A percentile compares a stretch with the other conserved stretches of the same genome.
These are phyloP conservation scores for Atalantia buxifolia DNA, from an alignment of 345 rosid genomes.

Conservation along the genomic window DNA sequence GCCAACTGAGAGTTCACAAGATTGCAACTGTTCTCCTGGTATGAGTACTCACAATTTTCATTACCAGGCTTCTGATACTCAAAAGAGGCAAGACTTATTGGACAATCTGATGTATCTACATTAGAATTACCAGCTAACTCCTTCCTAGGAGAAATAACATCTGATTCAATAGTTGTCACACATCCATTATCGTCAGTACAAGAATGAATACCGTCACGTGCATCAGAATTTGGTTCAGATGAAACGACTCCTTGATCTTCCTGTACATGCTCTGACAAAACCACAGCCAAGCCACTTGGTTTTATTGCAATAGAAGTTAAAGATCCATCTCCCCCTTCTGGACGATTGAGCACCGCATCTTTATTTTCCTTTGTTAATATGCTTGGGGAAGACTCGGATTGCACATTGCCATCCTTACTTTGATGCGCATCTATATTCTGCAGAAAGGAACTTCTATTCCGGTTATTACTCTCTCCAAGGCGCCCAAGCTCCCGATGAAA, in stretches of 20 bases:
- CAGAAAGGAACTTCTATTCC: constrained; percentile 28
- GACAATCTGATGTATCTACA: constrained; percentile 38
- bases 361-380: constrained; percentile 29
- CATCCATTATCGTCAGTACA: constrained; percentile 34
- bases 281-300: constrained; percentile 23
- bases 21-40: constrained; percentile 27
- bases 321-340: constrained; percentile 31
- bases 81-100: constrained; percentile 21
- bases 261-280: constrained; percentile 24
- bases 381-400: constrained; percentile 30
- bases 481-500: constrained; percentile 37
- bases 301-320: constrained; percentile 23
- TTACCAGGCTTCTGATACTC: constrained; percentile 31
- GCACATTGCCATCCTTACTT: constrained; percentile 27
- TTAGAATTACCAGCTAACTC: constrained; percentile 33
- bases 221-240: constrained; percentile 31
- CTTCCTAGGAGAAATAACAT: constrained; percentile 33
- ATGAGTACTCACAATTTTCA: constrained; percentile 39
- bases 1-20: constrained; percentile 30
- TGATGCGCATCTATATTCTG: constrained; percentile 23
- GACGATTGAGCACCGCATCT: constrained; percentile 23
- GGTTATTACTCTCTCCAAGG: constrained; percentile 44
- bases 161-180: constrained; percentile 31
- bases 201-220: constrained; percentile 27
- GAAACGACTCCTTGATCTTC: constrained; percentile 29